phyloP scores from a whole-genome alignment of 1,284 basidiomycete species.

The Pisolithus thermaeus region DNA sequence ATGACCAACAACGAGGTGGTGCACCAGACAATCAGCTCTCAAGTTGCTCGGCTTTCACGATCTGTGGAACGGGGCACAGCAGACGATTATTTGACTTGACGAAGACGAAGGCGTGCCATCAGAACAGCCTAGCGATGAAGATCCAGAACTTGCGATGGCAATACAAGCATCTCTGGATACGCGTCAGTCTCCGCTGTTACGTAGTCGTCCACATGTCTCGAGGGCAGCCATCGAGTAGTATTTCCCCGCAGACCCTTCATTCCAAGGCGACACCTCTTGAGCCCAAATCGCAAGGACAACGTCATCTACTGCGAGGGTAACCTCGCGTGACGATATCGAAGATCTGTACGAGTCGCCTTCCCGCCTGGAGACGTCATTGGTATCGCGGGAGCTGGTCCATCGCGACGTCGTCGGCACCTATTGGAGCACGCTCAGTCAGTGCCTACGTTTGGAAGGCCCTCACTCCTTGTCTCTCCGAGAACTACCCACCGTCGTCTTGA shows the following conservation, averaged over 20 bases:
- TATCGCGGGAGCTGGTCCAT: constrained; percentile 54
- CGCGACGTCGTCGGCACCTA: constrained; percentile 22
- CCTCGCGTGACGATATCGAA: constrained; percentile 27
- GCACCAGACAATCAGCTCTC: constrained; percentile 57
- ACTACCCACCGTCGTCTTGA: not conserved
- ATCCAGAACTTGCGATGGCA: constrained; percentile 49
- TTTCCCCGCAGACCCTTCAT: constrained; percentile 3
- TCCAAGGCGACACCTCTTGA: constrained; percentile 1
- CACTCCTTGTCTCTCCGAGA: constrained; percentile 22
- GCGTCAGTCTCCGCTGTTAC: not conserved
- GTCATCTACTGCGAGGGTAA: constrained; percentile 4
- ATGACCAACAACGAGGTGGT: constrained; percentile 59
- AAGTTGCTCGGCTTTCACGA: constrained; percentile 29
- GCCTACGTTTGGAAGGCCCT: constrained; percentile 34
- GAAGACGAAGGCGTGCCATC: constrained; percentile 39
- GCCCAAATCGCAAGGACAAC: constrained; percentile 4
- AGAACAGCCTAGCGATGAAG: constrained; percentile 44
- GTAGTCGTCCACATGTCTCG: not conserved
- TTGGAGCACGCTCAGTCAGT: constrained; percentile 7
- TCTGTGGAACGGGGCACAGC: constrained; percentile 30
- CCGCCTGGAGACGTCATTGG: constrained; percentile 56
- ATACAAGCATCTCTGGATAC: constrained; percentile 53
- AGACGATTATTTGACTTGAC: constrained; percentile 53
- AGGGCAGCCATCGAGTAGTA: constrained; percentile 5
- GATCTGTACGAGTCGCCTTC: constrained; percentile 43